Evolutionary conservation across 2,329 filamentous ascomycete species (phyloP).

Genomic region (Claviceps purpurea): DNA sequence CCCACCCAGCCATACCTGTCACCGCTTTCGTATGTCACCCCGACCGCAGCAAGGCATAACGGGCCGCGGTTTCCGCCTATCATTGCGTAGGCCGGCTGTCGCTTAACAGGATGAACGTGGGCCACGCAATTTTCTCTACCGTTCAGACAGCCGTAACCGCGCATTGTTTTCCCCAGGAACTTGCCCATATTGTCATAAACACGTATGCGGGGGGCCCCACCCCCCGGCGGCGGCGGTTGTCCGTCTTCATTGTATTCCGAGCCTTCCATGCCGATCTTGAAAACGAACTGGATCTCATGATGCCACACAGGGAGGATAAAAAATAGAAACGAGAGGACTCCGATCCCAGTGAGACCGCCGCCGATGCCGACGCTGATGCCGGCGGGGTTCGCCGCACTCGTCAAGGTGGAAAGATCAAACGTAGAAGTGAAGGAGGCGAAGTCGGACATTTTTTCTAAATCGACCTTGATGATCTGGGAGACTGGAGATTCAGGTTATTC

Average conservation of each 20-base stretch:
- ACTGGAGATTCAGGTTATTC: too few relatives aligned
- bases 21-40: neutral
- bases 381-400: too few relatives aligned
- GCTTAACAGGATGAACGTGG: neutral
- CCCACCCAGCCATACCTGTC: conserved; percentile 2
- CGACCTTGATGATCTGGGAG: too few relatives aligned
- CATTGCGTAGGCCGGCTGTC: neutral
- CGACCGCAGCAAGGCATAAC: neutral
- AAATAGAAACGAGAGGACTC: neutral
- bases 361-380: neutral
- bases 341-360: neutral
- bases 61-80: neutral
- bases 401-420: too few relatives aligned
- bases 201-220: neutral
- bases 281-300: neutral
- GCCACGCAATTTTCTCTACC: neutral
- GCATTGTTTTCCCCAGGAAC: neutral
- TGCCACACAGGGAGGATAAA: neutral
- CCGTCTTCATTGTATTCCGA: neutral
- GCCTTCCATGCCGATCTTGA: neutral
- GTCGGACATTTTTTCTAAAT: too few relatives aligned
- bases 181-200: neutral
- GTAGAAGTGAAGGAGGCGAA: too few relatives aligned
- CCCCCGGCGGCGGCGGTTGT: neutral
- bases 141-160: rapidly evolving